Evolutionary conservation across 2,329 filamentous ascomycete genomes (phyloP), one percentile per base, ranked within the genome.

Genomic region (Alternaria panax): DNA sequence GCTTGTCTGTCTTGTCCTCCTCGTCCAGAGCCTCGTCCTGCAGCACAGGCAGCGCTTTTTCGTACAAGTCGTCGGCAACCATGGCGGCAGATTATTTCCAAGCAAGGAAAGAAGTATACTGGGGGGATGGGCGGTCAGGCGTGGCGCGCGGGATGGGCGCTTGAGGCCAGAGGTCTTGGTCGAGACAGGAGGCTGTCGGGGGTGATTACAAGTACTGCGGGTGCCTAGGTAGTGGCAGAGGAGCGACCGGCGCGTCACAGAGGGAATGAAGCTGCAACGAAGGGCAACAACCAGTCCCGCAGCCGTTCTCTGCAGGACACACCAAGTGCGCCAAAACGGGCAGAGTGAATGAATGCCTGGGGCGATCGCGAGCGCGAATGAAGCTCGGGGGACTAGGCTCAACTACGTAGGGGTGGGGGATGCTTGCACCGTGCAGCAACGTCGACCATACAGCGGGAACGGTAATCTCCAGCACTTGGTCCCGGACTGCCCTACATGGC

Each of bases 1-100:
- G 84, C 80, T 87, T 91, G 80, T 98, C 94, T 48, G 92, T 94
- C 84, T 95, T 96, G 75, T 97, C 94, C 80, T 99, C 95, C 65
- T 98, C 95, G 71, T 96, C 92, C 62, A 97, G 84, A 55, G 85
- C 84, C 59, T 88, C 82, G 80, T 97, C 90, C 81, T 95, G 89
- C 65, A 99, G 86, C 75, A 97, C 87, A 52, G 92, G 92, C 76
- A 96, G 87, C 79, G 93, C 97, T 73, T 95, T 87, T 71, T 97
- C 93, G 83, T 96, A 96, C 56, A 94, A 88, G 70, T 93, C 89
- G 84, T 98, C 94, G 71, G 93, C 92, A 64, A 97, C 89, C 94
- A 98, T 97, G 76, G 30, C 36, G 56, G 63, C 85, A 48, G 56
- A 63, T 85, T 51, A 54, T 46, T 60, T 41, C 42, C 53, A 51